phyloP scores from a whole-genome alignment of 2,329 filamentous ascomycete genomes.

The Emergomyces orientalis region DNA sequence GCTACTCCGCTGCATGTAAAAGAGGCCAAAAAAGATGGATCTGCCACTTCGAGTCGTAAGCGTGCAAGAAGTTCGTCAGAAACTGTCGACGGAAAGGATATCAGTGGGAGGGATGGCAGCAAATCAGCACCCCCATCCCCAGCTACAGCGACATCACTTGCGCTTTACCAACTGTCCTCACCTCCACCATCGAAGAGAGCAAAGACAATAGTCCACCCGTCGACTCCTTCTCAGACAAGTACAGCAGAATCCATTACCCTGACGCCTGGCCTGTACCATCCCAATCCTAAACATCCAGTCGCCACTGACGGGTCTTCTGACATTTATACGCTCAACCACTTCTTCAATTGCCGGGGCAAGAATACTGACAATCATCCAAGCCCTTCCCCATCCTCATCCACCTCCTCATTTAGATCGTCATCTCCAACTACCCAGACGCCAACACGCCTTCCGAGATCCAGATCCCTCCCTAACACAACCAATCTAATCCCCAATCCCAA shows the following conservation, averaged over 20 bases:
- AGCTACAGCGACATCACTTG: neutral
- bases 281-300: neutral
- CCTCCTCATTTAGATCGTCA: neutral
- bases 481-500: neutral
- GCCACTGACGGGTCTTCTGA: neutral
- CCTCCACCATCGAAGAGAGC: conserved; percentile 2
- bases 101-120: neutral
- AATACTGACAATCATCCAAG: neutral
- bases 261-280: too few species aligned
- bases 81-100: neutral
- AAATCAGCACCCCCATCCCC: neutral
- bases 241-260: neutral
- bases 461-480: neutral
- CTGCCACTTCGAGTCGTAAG: neutral
- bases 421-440: neutral
- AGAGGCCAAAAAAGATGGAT: neutral
- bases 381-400: neutral
- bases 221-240: neutral
- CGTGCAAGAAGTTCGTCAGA: conserved; percentile 2
- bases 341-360: neutral
- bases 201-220: neutral
- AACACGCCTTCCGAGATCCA: neutral
- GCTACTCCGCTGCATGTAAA: neutral
- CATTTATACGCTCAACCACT: neutral
- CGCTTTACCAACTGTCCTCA: neutral